Evolutionary conservation across 352 stramenopile species (phyloP).

Genomic region (Phytophthora citrophthora): DNA sequence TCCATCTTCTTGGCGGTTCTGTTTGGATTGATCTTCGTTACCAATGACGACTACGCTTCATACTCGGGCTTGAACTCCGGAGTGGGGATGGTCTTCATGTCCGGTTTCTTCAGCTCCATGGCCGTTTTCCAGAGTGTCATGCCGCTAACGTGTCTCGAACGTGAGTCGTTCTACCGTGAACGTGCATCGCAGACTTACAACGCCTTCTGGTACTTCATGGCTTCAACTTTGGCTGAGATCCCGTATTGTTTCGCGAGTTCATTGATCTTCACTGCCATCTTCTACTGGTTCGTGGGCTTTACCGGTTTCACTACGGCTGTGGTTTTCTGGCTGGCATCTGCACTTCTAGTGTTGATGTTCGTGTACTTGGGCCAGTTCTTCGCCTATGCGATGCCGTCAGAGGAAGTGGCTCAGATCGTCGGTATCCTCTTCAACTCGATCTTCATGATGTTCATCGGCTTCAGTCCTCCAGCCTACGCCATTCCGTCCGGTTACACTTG

Average conservation of each 20-base stretch:
- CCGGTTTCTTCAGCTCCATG: constrained; percentile 52
- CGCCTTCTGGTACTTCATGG: constrained; percentile 31
- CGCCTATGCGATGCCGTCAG: constrained; percentile 5
- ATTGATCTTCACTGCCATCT: constrained; percentile 2
- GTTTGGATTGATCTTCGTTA: constrained; percentile 60
- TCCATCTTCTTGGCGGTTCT: constrained; percentile 66
- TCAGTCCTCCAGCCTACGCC: constrained; percentile 17
- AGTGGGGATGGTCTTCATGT: constrained; percentile 73
- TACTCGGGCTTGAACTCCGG: constrained; percentile 31
- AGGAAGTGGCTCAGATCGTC: constrained; percentile 18
- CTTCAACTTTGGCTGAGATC: constrained; percentile 32
- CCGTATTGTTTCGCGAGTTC: constrained; percentile 24
- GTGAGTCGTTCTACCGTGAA: constrained; percentile 81
- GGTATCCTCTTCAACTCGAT: constrained; percentile 33
- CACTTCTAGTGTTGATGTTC: constrained; percentile 46
- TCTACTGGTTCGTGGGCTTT: constrained; percentile 9
- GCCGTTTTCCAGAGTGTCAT: constrained; percentile 15
- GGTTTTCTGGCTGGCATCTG: constrained; percentile 32
- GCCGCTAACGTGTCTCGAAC: constrained; percentile 72
- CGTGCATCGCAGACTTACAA: constrained; percentile 74
- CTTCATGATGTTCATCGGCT: constrained; percentile 38
- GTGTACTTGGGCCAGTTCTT: constrained; percentile 38
- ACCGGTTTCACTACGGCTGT: constrained; percentile 28
- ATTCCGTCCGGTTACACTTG: constrained; percentile 22
- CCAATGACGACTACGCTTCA: constrained; percentile 25